These are phyloP conservation scores for Cryptococcus sp. DNA, from an alignment of 1,284 basidiomycete species.

Conservation along the genomic window DNA sequence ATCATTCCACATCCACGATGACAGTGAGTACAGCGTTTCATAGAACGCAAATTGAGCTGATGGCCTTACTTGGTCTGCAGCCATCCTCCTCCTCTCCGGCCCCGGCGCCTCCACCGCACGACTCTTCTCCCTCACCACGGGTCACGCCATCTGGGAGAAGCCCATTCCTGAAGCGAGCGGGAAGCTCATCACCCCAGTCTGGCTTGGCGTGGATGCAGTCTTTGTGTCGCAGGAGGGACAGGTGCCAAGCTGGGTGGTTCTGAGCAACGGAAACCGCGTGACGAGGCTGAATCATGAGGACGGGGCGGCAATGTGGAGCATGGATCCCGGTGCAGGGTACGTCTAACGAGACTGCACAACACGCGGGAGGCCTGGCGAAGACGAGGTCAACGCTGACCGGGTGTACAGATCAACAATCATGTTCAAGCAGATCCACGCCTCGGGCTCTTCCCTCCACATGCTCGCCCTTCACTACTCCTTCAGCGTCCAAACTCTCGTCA, in stretches of 20 bases:
- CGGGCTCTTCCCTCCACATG: constrained; percentile 60
- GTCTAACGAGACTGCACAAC: too few species aligned
- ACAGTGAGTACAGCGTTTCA: constrained; percentile 57
- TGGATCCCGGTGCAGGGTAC: constrained; percentile 34
- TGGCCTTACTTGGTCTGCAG: constrained; percentile 47
- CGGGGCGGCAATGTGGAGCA: constrained; percentile 38
- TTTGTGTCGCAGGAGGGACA: constrained; percentile 33
- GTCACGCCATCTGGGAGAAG: constrained; percentile 67
- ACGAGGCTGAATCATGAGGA: constrained; percentile 27
- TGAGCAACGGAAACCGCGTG: constrained; percentile 38
- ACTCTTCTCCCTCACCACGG: constrained; percentile 63
- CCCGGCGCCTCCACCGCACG: constrained; percentile 68
- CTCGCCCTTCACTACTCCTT: constrained; percentile 65
- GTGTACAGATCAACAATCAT: constrained; percentile 59
- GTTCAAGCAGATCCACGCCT: constrained; percentile 61
- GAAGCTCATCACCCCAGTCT: constrained; percentile 52
- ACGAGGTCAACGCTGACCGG: not conserved
- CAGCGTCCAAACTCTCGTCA: constrained; percentile 62
- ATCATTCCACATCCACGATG: constrained; percentile 62
- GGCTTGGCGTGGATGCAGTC: constrained; percentile 53
- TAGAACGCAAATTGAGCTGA: not conserved
- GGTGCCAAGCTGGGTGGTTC: constrained; percentile 28
- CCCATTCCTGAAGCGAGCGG: constrained; percentile 54
- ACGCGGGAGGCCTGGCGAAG: not conserved
- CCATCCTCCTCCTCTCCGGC: constrained; percentile 70